Percentiles rank a stretch among this genome's conserved stretches.
These are phyloP conservation scores for Phytophthora macrochlamydospora DNA, from an alignment of 352 stramenopile genomes.

Conservation along the genomic window DNA sequence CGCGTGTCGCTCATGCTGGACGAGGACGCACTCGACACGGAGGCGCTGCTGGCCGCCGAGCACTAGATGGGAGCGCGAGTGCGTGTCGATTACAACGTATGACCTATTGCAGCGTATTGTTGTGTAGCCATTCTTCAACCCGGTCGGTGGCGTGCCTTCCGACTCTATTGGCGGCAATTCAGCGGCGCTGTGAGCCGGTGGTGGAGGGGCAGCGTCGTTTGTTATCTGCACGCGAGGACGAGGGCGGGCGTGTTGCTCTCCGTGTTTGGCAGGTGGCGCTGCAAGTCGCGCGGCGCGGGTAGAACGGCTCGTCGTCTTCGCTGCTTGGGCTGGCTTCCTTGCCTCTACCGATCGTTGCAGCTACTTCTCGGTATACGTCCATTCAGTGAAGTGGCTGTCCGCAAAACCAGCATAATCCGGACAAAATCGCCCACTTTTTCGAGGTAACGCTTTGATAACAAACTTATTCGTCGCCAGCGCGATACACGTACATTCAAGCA, in stretches of 20 bases:
- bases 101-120: neutral
- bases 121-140: neutral
- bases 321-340: constrained; percentile 1
- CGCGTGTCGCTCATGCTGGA: constrained; percentile 53
- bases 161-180: neutral
- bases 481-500: too few relatives aligned
- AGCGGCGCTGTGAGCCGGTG: neutral
- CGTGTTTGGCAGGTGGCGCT: neutral
- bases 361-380: too few relatives aligned
- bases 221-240: neutral
- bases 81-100: neutral
- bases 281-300: neutral
- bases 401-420: too few relatives aligned
- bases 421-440: too few relatives aligned
- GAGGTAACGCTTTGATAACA: too few relatives aligned
- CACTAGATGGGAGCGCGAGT: constrained; percentile 28
- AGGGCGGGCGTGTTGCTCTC: neutral
- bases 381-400: too few relatives aligned
- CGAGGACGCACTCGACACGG: constrained; percentile 58
- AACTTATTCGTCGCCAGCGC: too few relatives aligned
- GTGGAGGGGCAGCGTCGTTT: neutral
- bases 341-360: neutral
- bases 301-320: too few relatives aligned
- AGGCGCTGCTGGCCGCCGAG: constrained; percentile 63
- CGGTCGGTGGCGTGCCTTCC: neutral